A percentile compares a stretch with the other conserved stretches of the same genome.
Conservation (phyloP, 352 stramenopile genomes). For the Globisporangium cystogenes region DNA sequence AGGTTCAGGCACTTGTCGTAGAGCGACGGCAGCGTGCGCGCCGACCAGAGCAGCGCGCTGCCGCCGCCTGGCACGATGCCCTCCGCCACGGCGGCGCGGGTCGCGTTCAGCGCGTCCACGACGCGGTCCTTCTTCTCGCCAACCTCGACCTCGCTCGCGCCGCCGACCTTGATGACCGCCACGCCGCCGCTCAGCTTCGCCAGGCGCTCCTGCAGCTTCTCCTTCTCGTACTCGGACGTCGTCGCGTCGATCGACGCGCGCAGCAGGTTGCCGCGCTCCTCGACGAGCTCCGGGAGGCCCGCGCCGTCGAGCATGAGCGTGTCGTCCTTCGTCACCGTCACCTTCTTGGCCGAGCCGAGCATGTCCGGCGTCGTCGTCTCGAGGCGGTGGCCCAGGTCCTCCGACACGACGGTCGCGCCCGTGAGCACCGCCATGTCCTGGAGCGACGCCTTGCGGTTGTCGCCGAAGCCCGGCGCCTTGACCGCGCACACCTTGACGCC, state of each 20-base stretch:
- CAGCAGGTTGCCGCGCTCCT: slow-evolving; percentile 96
- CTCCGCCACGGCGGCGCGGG: slow-evolving; percentile 97
- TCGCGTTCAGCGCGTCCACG: slow-evolving; percentile 99
- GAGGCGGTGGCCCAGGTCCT: slow-evolving; percentile 98
- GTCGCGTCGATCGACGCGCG: slow-evolving; percentile 94
- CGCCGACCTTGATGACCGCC: slow-evolving; percentile 99
- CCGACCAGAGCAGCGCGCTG: slow-evolving; percentile 96
- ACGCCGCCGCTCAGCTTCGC: slow-evolving; percentile 99
- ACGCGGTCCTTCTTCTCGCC: slow-evolving; percentile 99
- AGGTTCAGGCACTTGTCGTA: slow-evolving; percentile 92
- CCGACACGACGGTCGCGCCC: slow-evolving; percentile 96
- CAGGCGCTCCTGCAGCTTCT: slow-evolving; percentile 99
- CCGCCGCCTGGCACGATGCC: slow-evolving; percentile 99
- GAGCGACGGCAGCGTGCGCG: slow-evolving; percentile 87
- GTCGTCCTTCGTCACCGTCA: slow-evolving; percentile 99
- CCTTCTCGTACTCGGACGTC: slow-evolving; percentile 99
- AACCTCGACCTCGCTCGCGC: slow-evolving; percentile 98
- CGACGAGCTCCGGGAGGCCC: slow-evolving; percentile 91
- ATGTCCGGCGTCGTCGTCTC: slow-evolving; percentile 95
- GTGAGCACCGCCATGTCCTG: slow-evolving; percentile 99
- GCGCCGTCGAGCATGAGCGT: slow-evolving; percentile 97
- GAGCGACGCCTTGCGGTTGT: slow-evolving; percentile 99
- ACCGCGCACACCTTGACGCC: slow-evolving; percentile 99
- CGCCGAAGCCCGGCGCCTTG: slow-evolving; percentile 99
- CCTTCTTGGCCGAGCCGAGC: slow-evolving; percentile 92